Conservation (phyloP, 2,329 filamentous ascomycete genomes). For the Trichoderma hamatum region DNA sequence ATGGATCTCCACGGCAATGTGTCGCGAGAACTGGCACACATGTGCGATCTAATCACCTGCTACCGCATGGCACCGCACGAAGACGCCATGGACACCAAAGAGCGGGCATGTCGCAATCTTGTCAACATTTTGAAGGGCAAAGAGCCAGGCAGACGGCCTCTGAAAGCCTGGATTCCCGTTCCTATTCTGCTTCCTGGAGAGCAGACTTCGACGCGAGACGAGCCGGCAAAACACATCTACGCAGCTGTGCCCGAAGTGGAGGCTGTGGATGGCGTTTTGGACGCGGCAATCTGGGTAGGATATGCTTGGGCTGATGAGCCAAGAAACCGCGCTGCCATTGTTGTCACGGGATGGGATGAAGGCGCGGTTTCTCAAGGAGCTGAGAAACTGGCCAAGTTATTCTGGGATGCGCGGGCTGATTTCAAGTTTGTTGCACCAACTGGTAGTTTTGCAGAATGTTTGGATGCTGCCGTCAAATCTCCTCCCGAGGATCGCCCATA, state of each 20-base stretch:
- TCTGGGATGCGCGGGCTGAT: constrained; percentile 51
- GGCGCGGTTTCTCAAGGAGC: constrained; percentile 44
- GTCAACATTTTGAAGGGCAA: constrained; percentile 42
- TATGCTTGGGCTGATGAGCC: constrained; percentile 61
- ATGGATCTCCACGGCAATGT: constrained; percentile 62
- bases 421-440: constrained; percentile 58
- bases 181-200: constrained; percentile 57
- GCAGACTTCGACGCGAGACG: constrained; percentile 57
- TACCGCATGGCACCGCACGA: constrained; percentile 57
- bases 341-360: constrained; percentile 56
- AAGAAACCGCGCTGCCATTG: constrained; percentile 52
- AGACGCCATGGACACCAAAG: constrained; percentile 53
- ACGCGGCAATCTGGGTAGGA: constrained; percentile 59
- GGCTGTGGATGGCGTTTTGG: constrained; percentile 46
- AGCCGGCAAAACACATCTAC: constrained; percentile 56
- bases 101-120: constrained; percentile 54
- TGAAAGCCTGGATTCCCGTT: constrained; percentile 57
- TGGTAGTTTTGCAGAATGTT: constrained; percentile 50
- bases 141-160: constrained; percentile 40
- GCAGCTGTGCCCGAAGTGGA: constrained; percentile 50
- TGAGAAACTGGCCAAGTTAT: constrained; percentile 48
- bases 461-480: constrained; percentile 47
- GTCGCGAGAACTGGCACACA: constrained; percentile 51
- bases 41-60: constrained; percentile 56
- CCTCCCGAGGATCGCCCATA: constrained; percentile 47